phyloP scores from a whole-genome alignment of 371 early-diverging fungal species.

The Umbelopsis sp. region DNA sequence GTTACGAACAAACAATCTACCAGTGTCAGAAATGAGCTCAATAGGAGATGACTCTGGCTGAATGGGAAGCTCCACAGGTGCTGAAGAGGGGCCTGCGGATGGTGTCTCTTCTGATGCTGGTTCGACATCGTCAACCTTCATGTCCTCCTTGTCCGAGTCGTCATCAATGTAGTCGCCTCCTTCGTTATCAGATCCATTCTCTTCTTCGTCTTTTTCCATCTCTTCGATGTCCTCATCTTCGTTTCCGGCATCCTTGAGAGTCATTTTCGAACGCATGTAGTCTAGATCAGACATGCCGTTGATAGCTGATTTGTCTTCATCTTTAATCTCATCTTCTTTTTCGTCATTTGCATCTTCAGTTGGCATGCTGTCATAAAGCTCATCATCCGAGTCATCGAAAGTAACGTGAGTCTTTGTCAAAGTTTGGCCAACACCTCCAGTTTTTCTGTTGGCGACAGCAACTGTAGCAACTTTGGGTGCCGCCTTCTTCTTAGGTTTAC shows the following conservation, averaged over 20 bases:
- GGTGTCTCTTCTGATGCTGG: slow-evolving; percentile 21
- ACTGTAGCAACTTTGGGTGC: slow-evolving; percentile 44
- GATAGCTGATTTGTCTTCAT: slow-evolving; percentile 25
- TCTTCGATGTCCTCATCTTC: slow-evolving; percentile 23
- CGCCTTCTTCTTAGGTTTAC: slow-evolving; percentile 28
- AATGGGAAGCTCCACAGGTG: slow-evolving; percentile 20
- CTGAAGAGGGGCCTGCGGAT: background rate
- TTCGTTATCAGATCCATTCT: slow-evolving; percentile 21
- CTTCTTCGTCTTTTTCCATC: slow-evolving; percentile 29
- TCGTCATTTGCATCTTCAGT: slow-evolving; percentile 32
- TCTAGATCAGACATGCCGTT: slow-evolving; percentile 67
- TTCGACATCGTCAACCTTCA: slow-evolving; percentile 17
- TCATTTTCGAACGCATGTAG: slow-evolving; percentile 70
- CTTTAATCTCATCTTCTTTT: slow-evolving; percentile 29
- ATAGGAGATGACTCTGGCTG: slow-evolving; percentile 36
- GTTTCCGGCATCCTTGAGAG: slow-evolving; percentile 32
- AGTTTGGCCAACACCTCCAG: slow-evolving; percentile 60
- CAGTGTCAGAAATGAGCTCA: slow-evolving; percentile 88
- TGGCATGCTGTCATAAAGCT: slow-evolving; percentile 70
- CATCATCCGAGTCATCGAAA: slow-evolving; percentile 71
- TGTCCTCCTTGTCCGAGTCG: slow-evolving; percentile 20
- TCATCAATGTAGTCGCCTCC: slow-evolving; percentile 20
- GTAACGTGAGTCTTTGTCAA: slow-evolving; percentile 62
- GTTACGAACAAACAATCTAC: slow-evolving; percentile 92
- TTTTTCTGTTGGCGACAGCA: slow-evolving; percentile 60